phyloP scores from a whole-genome alignment of 768 basidiomycete genomes.

The Psilocybe cubensis region DNA sequence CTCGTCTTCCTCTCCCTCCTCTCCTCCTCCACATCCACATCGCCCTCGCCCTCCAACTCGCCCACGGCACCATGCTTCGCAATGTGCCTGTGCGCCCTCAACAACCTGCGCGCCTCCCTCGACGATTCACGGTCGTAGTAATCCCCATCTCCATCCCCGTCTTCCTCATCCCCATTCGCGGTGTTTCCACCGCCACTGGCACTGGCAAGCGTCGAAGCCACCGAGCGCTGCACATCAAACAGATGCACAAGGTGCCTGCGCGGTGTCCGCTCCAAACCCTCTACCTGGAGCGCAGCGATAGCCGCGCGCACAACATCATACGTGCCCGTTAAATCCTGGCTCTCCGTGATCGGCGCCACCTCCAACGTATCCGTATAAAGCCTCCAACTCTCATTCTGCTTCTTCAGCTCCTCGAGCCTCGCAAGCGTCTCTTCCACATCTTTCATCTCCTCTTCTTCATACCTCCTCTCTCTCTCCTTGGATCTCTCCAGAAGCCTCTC shows the following conservation, averaged over 20 bases:
- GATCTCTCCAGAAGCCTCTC: constrained; percentile 1
- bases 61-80: constrained; percentile 13
- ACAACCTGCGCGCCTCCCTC: background rate
- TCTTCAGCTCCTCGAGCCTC: background rate
- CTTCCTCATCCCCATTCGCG: constrained; percentile 5
- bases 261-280: background rate
- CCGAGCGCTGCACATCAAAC: constrained; percentile 29
- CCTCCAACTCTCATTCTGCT: too few relatives aligned
- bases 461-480: background rate
- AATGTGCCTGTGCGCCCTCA: background rate
- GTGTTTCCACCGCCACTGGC: constrained; percentile 1
- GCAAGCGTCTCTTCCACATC: background rate
- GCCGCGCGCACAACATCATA: constrained; percentile 14
- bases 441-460: constrained; percentile 5
- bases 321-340: background rate
- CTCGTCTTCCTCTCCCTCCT: constrained; percentile 15
- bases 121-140: background rate
- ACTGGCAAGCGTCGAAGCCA: constrained; percentile 18
- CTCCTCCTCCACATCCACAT: constrained; percentile 16
- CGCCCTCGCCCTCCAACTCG: constrained; percentile 17
- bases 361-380: too few relatives aligned
- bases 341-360: background rate
- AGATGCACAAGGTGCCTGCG: constrained; percentile 23
- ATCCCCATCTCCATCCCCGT: background rate
- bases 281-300: background rate